These are phyloP conservation scores for Buxus sempervirens DNA, from an alignment of 164 flowering plant genomes.

Conservation along the genomic window DNA sequence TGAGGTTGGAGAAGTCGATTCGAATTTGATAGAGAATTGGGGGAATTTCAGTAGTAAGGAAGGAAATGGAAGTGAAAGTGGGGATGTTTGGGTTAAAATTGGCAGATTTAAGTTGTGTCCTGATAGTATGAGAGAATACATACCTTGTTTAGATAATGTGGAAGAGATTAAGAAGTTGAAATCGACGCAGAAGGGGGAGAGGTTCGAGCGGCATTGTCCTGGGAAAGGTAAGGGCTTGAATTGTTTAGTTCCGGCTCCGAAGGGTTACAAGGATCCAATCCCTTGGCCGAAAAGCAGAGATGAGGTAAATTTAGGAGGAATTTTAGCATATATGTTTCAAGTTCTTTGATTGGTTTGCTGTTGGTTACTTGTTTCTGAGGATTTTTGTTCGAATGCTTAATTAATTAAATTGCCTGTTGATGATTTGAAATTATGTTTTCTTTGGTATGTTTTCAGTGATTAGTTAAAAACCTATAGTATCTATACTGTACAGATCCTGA, in stretches of 20 bases:
- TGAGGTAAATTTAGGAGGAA: neutral
- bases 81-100: slow-evolving; percentile 36
- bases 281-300: slow-evolving; percentile 62
- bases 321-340: neutral
- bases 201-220: slow-evolving; percentile 83
- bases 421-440: too few species aligned
- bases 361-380: neutral
- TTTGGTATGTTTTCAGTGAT: neutral
- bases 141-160: slow-evolving; percentile 73
- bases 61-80: slow-evolving; percentile 8
- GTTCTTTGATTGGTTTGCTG: neutral
- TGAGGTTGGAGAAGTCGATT: slow-evolving; percentile 32
- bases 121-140: slow-evolving; percentile 63
- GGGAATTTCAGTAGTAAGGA: slow-evolving; percentile 18
- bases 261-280: slow-evolving; percentile 56
- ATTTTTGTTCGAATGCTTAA: neutral
- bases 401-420: neutral
- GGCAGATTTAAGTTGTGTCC: slow-evolving; percentile 52
- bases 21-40: slow-evolving; percentile 55
- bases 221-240: slow-evolving; percentile 42
- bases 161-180: slow-evolving; percentile 49
- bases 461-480: neutral
- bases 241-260: slow-evolving; percentile 87
- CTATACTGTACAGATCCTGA: neutral
- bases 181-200: slow-evolving; percentile 65